Conservation (phyloP, 441 rosid species). For the Adansonia grandidieri region DNA sequence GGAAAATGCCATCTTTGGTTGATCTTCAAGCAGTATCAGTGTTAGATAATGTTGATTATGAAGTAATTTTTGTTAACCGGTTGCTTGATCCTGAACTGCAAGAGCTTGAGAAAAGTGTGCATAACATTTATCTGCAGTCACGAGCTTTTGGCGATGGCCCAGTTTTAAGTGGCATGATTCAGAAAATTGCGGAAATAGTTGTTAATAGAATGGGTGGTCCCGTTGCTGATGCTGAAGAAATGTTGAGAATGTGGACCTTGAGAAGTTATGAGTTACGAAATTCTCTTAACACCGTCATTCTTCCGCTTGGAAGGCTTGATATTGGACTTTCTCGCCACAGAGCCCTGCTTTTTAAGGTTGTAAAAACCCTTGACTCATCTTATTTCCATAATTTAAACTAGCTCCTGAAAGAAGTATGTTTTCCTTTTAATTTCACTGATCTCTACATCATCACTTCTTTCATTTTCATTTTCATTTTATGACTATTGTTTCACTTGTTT, state of each 20-base stretch:
- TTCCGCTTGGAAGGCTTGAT: conserved; percentile 89
- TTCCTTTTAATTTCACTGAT: conserved; percentile 5
- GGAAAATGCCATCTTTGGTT: conserved; percentile 83
- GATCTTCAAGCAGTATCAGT: conserved; percentile 83
- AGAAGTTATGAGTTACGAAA: conserved; percentile 65
- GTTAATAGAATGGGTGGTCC: conserved; percentile 94
- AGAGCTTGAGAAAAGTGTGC: conserved; percentile 71
- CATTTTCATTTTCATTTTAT: conserved; percentile 16
- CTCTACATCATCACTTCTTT: not conserved
- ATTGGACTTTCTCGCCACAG: conserved; percentile 97
- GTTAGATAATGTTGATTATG: conserved; percentile 69
- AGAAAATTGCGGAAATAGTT: conserved; percentile 87
- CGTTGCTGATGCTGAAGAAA: conserved; percentile 84
- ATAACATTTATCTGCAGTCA: conserved; percentile 51
- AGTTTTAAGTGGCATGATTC: conserved; percentile 61
- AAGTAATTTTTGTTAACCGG: conserved; percentile 84
- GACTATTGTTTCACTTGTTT: conserved; percentile 14
- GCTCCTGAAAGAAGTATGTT: not conserved
- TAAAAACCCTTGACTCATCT: conserved; percentile 19
- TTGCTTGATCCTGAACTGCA: conserved; percentile 70
- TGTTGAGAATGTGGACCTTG: conserved; percentile 69
- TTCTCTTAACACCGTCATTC: conserved; percentile 63
- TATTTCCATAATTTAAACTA: not conserved
- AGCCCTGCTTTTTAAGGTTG: conserved; percentile 97
- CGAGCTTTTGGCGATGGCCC: conserved; percentile 47